Evolutionary conservation across 2,329 filamentous ascomycete species (phyloP).

Genomic region (Fusarium sp.): DNA sequence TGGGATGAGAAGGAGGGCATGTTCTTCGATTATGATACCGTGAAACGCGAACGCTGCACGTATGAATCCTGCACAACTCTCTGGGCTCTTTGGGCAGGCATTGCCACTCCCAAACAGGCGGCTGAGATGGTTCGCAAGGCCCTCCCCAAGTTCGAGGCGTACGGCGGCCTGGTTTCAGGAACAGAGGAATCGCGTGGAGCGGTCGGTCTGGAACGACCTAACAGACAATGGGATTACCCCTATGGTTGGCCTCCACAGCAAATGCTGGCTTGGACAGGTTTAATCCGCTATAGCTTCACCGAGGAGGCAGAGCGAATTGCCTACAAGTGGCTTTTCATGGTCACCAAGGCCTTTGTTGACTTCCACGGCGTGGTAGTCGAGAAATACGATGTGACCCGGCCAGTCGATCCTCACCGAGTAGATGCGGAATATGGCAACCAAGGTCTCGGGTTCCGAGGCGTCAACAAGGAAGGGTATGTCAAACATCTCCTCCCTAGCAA

Average conservation of each 20-base stretch:
- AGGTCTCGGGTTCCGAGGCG: conserved; percentile 93
- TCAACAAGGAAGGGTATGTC: conserved; percentile 88
- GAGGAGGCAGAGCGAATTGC: conserved; percentile 90
- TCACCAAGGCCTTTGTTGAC: conserved; percentile 97
- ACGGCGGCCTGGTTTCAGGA: conserved; percentile 88
- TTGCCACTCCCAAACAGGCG: conserved; percentile 88
- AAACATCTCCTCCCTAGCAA: not conserved
- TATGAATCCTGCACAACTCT: conserved; percentile 96
- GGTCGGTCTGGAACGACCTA: conserved; percentile 84
- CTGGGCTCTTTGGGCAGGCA: conserved; percentile 97
- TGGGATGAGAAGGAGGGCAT: conserved; percentile 94
- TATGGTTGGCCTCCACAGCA: conserved; percentile 99
- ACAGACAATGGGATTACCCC: conserved; percentile 98
- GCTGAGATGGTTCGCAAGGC: conserved; percentile 82
- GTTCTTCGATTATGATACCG: conserved; percentile 98
- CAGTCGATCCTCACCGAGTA: conserved; percentile 90
- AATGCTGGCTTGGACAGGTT: conserved; percentile 95
- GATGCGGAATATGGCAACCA: conserved; percentile 99
- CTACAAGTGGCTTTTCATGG: conserved; percentile 99
- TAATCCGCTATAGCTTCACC: conserved; percentile 91
- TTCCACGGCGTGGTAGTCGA: conserved; percentile 99
- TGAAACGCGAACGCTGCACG: conserved; percentile 79
- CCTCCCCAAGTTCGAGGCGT: conserved; percentile 87
- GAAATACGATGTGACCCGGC: conserved; percentile 96
- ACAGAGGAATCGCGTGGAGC: conserved; percentile 89